Conservation (phyloP, 2,329 filamentous ascomycete genomes). For the Leptographium flavum region DNA sequence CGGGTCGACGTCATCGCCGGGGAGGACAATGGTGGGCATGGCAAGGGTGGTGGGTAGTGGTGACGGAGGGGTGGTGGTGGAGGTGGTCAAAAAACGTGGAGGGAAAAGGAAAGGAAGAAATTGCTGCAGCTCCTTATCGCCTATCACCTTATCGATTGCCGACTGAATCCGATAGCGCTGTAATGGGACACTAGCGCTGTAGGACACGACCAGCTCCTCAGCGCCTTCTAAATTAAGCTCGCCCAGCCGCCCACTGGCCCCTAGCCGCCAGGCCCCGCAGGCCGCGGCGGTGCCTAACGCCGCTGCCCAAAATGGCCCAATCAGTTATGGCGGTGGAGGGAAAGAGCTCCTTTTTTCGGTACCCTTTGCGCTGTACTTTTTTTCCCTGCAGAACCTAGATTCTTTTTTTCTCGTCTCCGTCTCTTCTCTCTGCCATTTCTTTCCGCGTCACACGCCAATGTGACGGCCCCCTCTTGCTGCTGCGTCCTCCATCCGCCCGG, state of each 20-base stretch:
- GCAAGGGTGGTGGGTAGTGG: neutral
- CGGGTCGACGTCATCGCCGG: constrained; percentile 59
- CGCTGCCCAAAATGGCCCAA: neutral
- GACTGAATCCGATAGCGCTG: no score
- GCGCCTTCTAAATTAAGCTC: neutral
- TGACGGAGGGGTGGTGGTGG: no score
- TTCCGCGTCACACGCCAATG: no score
- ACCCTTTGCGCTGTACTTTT: neutral
- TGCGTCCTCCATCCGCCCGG: no score
- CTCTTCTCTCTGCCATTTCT: neutral
- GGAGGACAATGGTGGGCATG: constrained; percentile 48
- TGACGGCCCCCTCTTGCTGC: no score
- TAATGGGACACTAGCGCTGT: neutral
- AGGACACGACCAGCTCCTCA: no score
- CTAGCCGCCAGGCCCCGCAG: neutral
- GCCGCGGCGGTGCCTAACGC: neutral
- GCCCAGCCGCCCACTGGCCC: neutral
- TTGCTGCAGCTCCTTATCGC: no score
- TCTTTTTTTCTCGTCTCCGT: neutral
- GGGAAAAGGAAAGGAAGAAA: neutral
- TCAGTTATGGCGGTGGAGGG: neutral
- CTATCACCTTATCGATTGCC: no score
- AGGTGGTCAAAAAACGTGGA: neutral
- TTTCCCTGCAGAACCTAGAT: neutral
- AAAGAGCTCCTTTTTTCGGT: neutral